These are phyloP conservation scores for Urostyla sp. DNA, from an alignment of 73 alveolate genomes.

Conservation along the genomic window DNA sequence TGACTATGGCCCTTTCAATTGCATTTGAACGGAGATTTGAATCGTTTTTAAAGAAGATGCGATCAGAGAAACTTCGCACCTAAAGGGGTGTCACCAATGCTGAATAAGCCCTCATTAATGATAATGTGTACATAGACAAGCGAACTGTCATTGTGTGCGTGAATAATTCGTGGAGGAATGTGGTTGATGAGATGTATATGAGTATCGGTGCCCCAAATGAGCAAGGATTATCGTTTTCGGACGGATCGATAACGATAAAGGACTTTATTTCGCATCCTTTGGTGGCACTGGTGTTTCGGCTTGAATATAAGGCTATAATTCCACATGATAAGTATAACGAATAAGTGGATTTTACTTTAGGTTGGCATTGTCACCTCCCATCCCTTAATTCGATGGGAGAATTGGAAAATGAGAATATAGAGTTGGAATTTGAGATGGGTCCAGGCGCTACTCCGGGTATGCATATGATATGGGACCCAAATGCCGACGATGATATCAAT, in stretches of 20 bases:
- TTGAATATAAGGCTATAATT: constrained; percentile 50
- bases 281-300: constrained; percentile 55
- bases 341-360: constrained; percentile 53
- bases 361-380: constrained; percentile 62
- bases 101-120: background rate
- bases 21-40: constrained; percentile 53
- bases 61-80: constrained; percentile 13
- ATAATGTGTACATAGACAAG: constrained; percentile 39
- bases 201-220: constrained; percentile 28
- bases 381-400: constrained; percentile 42
- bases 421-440: constrained; percentile 47
- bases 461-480: constrained; percentile 67
- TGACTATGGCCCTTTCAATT: background rate
- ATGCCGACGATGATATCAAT: constrained; percentile 11
- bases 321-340: constrained; percentile 46
- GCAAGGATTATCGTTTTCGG: constrained; percentile 35
- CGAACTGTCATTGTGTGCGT: constrained; percentile 45
- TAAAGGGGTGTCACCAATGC: background rate
- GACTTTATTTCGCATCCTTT: constrained; percentile 60
- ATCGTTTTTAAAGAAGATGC: constrained; percentile 33
- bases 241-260: constrained; percentile 35
- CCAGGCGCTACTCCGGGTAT: constrained; percentile 68
- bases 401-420: constrained; percentile 23
- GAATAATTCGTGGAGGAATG: constrained; percentile 58
- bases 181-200: constrained; percentile 24